phyloP scores from a whole-genome alignment of 2,329 filamentous ascomycete genomes.

The Eutypella sp. region DNA sequence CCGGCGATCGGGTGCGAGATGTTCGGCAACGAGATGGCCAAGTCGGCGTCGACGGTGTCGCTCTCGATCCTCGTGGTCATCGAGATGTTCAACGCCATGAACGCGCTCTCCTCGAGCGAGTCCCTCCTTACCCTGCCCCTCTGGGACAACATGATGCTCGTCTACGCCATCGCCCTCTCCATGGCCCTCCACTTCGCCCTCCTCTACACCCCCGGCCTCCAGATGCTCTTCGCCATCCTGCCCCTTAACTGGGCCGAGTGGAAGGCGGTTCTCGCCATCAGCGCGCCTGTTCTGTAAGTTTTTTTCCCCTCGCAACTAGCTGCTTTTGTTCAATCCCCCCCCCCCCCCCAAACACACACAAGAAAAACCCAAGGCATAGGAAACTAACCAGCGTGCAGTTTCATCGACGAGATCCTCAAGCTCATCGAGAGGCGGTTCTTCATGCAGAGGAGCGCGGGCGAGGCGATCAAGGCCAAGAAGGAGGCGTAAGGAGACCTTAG shows the following conservation, averaged over 20 bases:
- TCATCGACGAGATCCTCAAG: slow-evolving; percentile 84
- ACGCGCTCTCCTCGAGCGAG: slow-evolving; percentile 92
- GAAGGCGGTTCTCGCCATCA: slow-evolving; percentile 85
- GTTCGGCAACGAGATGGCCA: slow-evolving; percentile 80
- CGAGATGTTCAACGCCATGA: slow-evolving; percentile 99
- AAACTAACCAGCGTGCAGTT: slow-evolving; percentile 38
- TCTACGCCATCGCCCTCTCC: slow-evolving; percentile 86
- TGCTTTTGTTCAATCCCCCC: neutral
- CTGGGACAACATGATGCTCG: slow-evolving; percentile 98
- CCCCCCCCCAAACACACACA: too few relatives aligned
- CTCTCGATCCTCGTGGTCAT: slow-evolving; percentile 92
- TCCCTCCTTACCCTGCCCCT: slow-evolving; percentile 87
- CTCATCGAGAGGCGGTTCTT: slow-evolving; percentile 66
- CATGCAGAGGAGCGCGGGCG: slow-evolving; percentile 42
- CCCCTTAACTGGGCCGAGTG: slow-evolving; percentile 83
- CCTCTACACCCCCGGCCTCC: slow-evolving; percentile 85
- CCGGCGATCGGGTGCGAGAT: slow-evolving; percentile 88
- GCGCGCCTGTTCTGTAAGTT: slow-evolving; percentile 86
- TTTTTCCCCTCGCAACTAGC: neutral
- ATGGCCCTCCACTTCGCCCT: slow-evolving; percentile 95
- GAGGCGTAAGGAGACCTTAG: slow-evolving; percentile 26
- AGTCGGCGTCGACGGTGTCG: slow-evolving; percentile 87
- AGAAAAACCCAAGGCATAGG: neutral
- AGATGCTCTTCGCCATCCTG: slow-evolving; percentile 83
- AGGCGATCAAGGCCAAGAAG: slow-evolving; percentile 46